Base-by-base conservation (phyloP, 352 stramenopile species). In the Phytophthora boehmeriae region DNA sequence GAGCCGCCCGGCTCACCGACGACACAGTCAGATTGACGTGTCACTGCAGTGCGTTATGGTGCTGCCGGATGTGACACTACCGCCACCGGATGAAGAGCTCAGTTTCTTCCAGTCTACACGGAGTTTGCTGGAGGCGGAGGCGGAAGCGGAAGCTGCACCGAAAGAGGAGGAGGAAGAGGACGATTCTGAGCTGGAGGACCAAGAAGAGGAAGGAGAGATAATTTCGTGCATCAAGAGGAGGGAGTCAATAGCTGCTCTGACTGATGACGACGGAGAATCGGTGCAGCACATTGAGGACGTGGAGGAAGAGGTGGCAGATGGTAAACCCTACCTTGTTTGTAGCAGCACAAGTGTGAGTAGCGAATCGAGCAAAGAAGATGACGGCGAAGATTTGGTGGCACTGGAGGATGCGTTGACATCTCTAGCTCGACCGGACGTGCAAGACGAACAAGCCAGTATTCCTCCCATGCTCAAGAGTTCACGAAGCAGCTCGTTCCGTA, bases 1-100 rank as follows among this genome's bases (percentile, higher is more conserved):
- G 44, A 61, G 54, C 1, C 78, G 86, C 10, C 86, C 86, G 16
- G 52, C 54, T 39, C 83, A 93, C 42, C 66, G 86, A 20, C 63
- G 78, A 54, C 73, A 83, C n/a, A 89, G 80, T 49, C 76, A 92
- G 56, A 89, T 95, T 41, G 82, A 95, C 66, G 73, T 90, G 14
- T 76, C 72, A 22, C 50, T 95, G 22, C 44, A 86, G 65, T 89
- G 73, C 32, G 83, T 93, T 14, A 90, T 95, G 82, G 68, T 93
- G 49, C 59, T 95, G 28, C 86, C 86, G 8, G 83, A 95, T 39
- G 81, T 95, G 67, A 90, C 80, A 50, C 69, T 91, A 42, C 76
- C 80, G 28, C 75, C 78, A 10, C 75, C 80, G 0, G 67, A 86
- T 38, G 78, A 88, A 16, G 70, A 88, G 30, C 30, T 79, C 8